phyloP scores from a whole-genome alignment of 768 basidiomycete genomes.

The Rubroboletus pulcherrimus region DNA sequence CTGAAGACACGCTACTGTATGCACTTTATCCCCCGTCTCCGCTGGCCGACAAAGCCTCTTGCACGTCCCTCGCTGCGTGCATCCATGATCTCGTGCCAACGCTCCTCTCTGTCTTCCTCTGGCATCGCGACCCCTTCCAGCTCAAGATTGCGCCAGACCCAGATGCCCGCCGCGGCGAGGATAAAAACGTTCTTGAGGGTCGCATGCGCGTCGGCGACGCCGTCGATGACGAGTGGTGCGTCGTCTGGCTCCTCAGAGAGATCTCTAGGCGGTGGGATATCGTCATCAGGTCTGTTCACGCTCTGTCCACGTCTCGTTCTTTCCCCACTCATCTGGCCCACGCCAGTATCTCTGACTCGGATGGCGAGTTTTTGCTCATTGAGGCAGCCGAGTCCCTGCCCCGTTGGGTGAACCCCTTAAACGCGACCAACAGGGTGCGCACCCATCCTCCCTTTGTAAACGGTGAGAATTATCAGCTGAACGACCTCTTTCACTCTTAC shows the following conservation, averaged over 20 bases:
- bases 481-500: slow-evolving; percentile 30
- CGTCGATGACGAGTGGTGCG: slow-evolving; percentile 98
- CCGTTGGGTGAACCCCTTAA: slow-evolving; percentile 86
- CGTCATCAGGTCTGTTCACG: slow-evolving; percentile 61
- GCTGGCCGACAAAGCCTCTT: slow-evolving; percentile 55
- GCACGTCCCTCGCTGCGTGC: slow-evolving; percentile 63
- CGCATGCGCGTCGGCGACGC: slow-evolving; percentile 90
- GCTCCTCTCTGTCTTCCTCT: slow-evolving; percentile 60
- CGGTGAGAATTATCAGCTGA: slow-evolving; percentile 33
- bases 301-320: not conserved
- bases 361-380: slow-evolving; percentile 94
- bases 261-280: slow-evolving; percentile 78
- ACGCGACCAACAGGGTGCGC: slow-evolving; percentile 90
- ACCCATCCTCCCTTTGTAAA: slow-evolving; percentile 21
- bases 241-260: slow-evolving; percentile 83
- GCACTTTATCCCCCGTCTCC: slow-evolving; percentile 58
- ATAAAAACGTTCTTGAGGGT: slow-evolving; percentile 69
- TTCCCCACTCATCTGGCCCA: not conserved
- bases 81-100: slow-evolving; percentile 55
- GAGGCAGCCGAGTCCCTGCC: slow-evolving; percentile 92
- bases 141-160: slow-evolving; percentile 57
- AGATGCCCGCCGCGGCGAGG: slow-evolving; percentile 29
- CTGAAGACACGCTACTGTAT: slow-evolving; percentile 85
- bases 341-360: slow-evolving; percentile 67
- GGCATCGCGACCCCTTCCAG: slow-evolving; percentile 84